These are phyloP conservation scores for Discostella pseudostelligera DNA, from an alignment of 108 stramenopile species.

Conservation along the genomic window DNA sequence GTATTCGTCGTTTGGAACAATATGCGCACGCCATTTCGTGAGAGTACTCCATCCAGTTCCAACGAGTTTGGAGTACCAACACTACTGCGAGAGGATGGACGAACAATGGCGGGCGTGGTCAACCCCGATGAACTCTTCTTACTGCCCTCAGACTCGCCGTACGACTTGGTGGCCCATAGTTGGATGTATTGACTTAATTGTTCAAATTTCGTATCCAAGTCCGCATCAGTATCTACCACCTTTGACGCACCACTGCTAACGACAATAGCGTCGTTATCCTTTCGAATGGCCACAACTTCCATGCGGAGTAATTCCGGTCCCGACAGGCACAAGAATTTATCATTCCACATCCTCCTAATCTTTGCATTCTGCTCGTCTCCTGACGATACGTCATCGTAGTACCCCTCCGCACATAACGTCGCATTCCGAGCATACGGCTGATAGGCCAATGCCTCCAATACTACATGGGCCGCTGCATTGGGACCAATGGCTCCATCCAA, in stretches of 20 bases:
- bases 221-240: background rate
- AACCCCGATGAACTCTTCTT: conserved; percentile 58
- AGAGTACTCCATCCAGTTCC: conserved; percentile 39
- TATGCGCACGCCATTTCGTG: conserved; percentile 57
- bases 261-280: background rate
- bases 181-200: conserved; percentile 58
- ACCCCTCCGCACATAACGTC: conserved; percentile 42
- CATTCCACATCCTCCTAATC: conserved; percentile 53
- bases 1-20: conserved; percentile 74
- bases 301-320: conserved; percentile 73
- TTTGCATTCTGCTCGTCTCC: too few relatives aligned
- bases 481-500: conserved; percentile 45
- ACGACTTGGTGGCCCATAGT: conserved; percentile 61
- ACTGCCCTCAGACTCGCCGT: conserved; percentile 32
- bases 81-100: conserved; percentile 1
- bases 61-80: conserved; percentile 13
- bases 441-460: conserved; percentile 53
- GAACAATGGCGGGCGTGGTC: conserved; percentile 70
- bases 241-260: too few relatives aligned
- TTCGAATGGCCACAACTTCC: conserved; percentile 20
- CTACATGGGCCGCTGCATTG: conserved; percentile 42
- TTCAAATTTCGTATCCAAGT: conserved; percentile 36
- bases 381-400: too few relatives aligned
- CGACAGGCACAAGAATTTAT: conserved; percentile 66
- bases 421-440: conserved; percentile 56